A percentile compares a stretch with the other conserved stretches of the same genome.
Evolutionary conservation across 202 grass and related monocot genomes (phyloP).

Genomic region (Musa balbisiana): DNA sequence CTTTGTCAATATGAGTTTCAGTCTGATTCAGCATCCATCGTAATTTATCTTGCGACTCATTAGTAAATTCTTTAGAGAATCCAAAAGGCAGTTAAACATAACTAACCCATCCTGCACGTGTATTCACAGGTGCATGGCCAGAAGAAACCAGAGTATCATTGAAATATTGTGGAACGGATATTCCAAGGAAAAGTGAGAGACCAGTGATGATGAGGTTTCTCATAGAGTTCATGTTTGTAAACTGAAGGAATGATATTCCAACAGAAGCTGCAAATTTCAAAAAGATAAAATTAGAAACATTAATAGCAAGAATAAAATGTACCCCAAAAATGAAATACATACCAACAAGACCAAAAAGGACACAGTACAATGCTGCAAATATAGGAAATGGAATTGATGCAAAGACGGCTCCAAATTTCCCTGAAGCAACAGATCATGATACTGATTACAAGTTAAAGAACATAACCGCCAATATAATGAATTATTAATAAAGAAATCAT

Average conservation of each 20-base stretch:
- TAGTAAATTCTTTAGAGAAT: background rate
- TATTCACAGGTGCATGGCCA: constrained; percentile 43
- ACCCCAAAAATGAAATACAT: background rate
- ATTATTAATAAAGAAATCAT: background rate
- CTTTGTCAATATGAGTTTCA: too few species aligned
- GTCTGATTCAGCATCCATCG: too few species aligned
- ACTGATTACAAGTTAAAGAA: too few species aligned
- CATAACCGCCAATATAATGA: too few species aligned
- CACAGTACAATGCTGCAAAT: constrained; percentile 24
- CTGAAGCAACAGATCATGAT: background rate
- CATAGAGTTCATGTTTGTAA: constrained; percentile 92
- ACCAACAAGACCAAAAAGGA: constrained; percentile 21
- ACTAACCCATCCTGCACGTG: constrained; percentile 70
- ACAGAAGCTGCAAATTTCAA: constrained; percentile 46
- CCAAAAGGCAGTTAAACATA: background rate
- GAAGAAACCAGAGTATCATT: constrained; percentile 36
- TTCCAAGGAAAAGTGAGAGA: constrained; percentile 63
- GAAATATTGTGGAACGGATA: constrained; percentile 80
- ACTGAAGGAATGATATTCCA: constrained; percentile 81
- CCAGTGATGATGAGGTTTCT: constrained; percentile 65
- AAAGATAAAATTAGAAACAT: background rate
- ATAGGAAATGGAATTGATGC: constrained; percentile 24
- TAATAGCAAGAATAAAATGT: background rate
- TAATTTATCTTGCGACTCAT: too few species aligned
- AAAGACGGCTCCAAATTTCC: constrained; percentile 24